Percentiles rank a stretch among this genome's conserved stretches.
Conservation (phyloP, 805 yeast species). For the Henningerozyma blattae region DNA sequence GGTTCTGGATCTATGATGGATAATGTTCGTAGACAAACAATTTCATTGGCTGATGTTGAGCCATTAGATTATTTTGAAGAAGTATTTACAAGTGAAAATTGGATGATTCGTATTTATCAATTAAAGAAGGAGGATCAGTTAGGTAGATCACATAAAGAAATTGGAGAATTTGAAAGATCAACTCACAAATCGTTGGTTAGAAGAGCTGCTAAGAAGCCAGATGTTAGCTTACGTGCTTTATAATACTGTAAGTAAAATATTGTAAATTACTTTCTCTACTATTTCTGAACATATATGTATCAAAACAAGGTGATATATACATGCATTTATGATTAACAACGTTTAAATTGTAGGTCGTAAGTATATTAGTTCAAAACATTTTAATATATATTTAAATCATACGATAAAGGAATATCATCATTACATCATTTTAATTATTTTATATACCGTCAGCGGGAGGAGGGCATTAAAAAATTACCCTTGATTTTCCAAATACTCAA, state of each 20-base stretch:
- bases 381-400: no score
- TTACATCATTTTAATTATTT: no score
- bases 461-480: no score
- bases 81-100: conserved; percentile 89
- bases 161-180: conserved; percentile 39
- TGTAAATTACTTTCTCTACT: no score
- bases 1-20: conserved; percentile 52
- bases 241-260: neutral
- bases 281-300: no score
- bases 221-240: conserved; percentile 34
- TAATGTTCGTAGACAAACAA: conserved; percentile 78
- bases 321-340: no score
- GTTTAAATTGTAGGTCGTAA: no score
- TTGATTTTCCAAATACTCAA: no score
- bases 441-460: no score
- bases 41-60: conserved; percentile 38
- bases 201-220: conserved; percentile 39
- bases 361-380: no score
- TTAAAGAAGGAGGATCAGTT: conserved; percentile 78
- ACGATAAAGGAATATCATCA: no score
- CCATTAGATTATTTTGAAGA: conserved; percentile 75
- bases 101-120: conserved; percentile 91
- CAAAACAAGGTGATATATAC: no score
- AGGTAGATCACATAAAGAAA: conserved; percentile 65
- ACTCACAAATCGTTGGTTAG: conserved; percentile 25